Conservation (phyloP, 169 alveolate genomes). For the Cryptosporidium bovis region DNA sequence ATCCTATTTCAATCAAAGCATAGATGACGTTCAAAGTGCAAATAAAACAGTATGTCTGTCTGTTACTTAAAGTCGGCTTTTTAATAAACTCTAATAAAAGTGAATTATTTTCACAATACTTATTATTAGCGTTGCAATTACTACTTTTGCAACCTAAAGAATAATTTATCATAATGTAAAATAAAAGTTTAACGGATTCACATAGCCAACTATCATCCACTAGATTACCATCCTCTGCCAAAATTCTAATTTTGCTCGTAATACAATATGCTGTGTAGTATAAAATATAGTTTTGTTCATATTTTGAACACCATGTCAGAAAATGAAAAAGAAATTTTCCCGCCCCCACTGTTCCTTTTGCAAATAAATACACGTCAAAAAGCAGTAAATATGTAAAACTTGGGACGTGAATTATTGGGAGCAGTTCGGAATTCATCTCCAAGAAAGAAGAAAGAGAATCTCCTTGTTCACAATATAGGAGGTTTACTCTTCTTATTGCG, state of each 20-base stretch:
- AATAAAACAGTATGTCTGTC: conserved; percentile 50
- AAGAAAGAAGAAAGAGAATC: background rate
- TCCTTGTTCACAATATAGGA: background rate
- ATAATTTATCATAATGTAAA: conserved; percentile 33
- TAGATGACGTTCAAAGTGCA: conserved; percentile 30
- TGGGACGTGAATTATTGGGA: conserved; percentile 33
- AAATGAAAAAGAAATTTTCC: conserved; percentile 44
- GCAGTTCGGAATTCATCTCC: background rate
- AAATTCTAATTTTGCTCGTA: conserved; percentile 7
- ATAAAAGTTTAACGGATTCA: conserved; percentile 23
- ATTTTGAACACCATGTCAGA: conserved; percentile 46
- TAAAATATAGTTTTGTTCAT: conserved; percentile 25
- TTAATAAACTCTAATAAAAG: background rate
- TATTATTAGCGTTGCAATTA: background rate
- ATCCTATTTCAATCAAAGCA: background rate
- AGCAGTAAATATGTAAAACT: conserved; percentile 56
- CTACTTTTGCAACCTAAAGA: conserved; percentile 4
- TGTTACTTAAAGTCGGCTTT: conserved; percentile 11
- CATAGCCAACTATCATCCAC: conserved; percentile 29
- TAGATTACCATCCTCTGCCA: background rate
- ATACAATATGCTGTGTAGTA: conserved; percentile 56
- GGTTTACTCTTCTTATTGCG: background rate
- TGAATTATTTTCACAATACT: background rate
- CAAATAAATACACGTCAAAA: conserved; percentile 25
- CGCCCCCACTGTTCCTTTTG: background rate